Conservation (phyloP, 2,329 filamentous ascomycete species). For the Nothophaeocryptopus gaeumannii region DNA sequence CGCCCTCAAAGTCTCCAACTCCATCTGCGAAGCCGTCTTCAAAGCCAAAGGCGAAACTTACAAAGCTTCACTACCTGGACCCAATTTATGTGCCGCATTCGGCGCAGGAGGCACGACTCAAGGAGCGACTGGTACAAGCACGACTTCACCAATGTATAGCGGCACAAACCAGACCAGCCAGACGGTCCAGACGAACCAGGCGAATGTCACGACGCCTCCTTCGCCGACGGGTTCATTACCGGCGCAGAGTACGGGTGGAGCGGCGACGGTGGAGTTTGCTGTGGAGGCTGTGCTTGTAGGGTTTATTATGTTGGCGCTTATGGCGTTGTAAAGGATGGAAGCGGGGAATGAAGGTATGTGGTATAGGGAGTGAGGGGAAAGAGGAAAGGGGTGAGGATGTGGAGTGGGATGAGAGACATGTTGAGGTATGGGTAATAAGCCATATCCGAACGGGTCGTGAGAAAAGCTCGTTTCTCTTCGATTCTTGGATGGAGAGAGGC, state of each 20-base stretch:
- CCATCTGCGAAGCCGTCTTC: conserved; percentile 27
- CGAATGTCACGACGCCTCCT: not conserved
- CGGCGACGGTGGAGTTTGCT: not conserved
- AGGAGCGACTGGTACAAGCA: too few species aligned
- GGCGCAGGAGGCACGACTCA: not conserved
- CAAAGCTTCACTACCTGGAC: conserved; percentile 7
- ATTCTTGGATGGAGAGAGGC: too few species aligned
- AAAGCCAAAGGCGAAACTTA: conserved; percentile 19
- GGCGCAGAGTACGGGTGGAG: conserved; percentile 6
- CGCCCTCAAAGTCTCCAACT: conserved; percentile 13
- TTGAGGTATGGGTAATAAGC: too few species aligned
- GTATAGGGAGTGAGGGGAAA: not conserved
- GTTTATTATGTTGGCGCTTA: conserved; percentile 1
- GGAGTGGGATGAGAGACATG: too few species aligned
- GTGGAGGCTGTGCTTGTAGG: conserved; percentile 1
- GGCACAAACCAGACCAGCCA: too few species aligned
- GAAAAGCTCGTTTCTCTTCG: too few species aligned
- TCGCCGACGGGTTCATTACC: not conserved
- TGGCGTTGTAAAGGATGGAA: not conserved
- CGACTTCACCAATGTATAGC: too few species aligned
- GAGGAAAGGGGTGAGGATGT: not conserved
- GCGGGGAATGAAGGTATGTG: not conserved
- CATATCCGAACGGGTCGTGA: too few species aligned
- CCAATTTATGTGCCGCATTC: conserved; percentile 18
- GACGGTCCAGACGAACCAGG: too few species aligned